Evolutionary conservation across 2,329 filamentous ascomycete genomes (phyloP).

Genomic region (Penicillium digitatum): DNA sequence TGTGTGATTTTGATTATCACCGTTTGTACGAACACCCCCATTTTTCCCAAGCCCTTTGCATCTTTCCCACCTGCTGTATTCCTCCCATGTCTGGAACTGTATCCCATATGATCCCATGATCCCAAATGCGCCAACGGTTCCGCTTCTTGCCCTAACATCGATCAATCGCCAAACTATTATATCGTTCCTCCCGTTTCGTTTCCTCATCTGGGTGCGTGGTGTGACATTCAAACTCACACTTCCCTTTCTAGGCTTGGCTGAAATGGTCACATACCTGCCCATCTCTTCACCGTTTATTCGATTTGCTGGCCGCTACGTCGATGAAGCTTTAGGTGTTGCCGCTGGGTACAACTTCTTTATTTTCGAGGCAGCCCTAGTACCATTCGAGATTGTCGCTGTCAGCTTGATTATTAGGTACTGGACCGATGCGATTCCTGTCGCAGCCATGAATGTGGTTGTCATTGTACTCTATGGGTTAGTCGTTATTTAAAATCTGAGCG

Average conservation of each 20-base stretch:
- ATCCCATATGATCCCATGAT: background rate
- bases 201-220: background rate
- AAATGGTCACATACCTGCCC: slow-evolving; percentile 51
- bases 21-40: slow-evolving; percentile 38
- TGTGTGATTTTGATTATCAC: slow-evolving; percentile 45
- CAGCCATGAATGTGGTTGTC: slow-evolving; percentile 46
- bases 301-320: slow-evolving; percentile 47
- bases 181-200: background rate
- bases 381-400: slow-evolving; percentile 52
- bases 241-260: slow-evolving; percentile 40
- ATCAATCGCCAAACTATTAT: background rate
- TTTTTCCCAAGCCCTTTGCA: background rate
- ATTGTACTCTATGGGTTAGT: slow-evolving; percentile 45
- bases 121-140: slow-evolving; percentile 7
- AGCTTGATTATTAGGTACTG: slow-evolving; percentile 51
- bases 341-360: slow-evolving; percentile 52
- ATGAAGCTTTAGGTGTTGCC: slow-evolving; percentile 48
- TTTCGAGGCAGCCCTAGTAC: slow-evolving; percentile 50
- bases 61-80: slow-evolving; percentile 9
- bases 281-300: slow-evolving; percentile 47
- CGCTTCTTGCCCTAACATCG: background rate
- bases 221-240: slow-evolving; percentile 16
- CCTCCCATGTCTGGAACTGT: background rate
- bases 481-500: background rate
- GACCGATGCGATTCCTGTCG: slow-evolving; percentile 46